A percentile compares a stretch with the other conserved stretches of the same genome.
Conservation (phyloP, 805 yeast species). For the Saturnispora mendoncae region DNA sequence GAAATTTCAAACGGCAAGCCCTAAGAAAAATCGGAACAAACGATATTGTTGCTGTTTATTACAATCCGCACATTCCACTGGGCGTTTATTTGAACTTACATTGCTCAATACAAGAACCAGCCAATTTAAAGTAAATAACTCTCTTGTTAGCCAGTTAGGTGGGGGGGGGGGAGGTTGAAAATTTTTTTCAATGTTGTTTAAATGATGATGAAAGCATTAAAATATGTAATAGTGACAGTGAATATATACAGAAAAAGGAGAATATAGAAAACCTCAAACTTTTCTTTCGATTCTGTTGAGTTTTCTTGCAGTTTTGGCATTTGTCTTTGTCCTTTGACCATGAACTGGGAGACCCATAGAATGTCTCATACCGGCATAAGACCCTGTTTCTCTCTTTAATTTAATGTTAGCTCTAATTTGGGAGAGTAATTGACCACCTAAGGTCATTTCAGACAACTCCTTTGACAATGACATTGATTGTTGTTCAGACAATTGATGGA, state of each 20-base stretch:
- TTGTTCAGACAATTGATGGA: conserved; percentile 85
- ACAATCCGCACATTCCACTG: no score
- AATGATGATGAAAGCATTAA: background rate
- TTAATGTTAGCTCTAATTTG: conserved; percentile 69
- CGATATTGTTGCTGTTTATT: no score
- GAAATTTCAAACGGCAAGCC: no score
- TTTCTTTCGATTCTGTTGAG: conserved; percentile 67
- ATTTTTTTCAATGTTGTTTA: no score
- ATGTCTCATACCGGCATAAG: conserved; percentile 85
- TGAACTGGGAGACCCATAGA: conserved; percentile 71
- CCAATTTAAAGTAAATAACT: no score
- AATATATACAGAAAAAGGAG: background rate
- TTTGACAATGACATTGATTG: conserved; percentile 80
- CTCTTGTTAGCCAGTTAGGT: no score
- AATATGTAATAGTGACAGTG: background rate
- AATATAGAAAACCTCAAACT: conserved; percentile 9
- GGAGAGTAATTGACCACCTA: conserved; percentile 73
- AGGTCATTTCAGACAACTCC: conserved; percentile 72
- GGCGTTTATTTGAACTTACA: no score
- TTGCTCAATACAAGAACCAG: no score
- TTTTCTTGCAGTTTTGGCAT: conserved; percentile 82
- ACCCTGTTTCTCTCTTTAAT: conserved; percentile 71
- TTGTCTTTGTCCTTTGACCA: conserved; percentile 89
- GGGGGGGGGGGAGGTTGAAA: no score
- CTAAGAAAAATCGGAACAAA: no score